Evolutionary conservation across 176 grass and related monocot genomes (phyloP).

Genomic region (Cymbopogon citratus): DNA sequence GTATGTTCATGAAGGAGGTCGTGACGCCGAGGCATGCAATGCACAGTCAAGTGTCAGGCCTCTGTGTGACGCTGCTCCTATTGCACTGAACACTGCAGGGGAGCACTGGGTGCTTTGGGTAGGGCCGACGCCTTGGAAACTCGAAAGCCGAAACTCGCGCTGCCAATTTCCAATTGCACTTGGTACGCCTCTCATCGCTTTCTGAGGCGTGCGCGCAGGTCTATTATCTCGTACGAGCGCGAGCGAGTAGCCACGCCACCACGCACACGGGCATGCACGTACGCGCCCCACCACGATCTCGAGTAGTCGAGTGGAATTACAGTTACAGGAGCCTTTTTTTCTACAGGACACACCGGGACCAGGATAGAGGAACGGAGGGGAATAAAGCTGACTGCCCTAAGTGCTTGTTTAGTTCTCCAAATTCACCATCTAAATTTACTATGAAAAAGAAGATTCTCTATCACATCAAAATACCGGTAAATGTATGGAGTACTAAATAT

Average conservation of each 20-base stretch:
- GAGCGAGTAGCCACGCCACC: slow-evolving; percentile 7
- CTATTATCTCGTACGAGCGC: not conserved
- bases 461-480: no score
- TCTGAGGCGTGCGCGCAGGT: not conserved
- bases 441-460: no score
- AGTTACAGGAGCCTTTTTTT: not conserved
- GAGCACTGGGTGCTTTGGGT: not conserved
- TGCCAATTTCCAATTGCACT: slow-evolving; percentile 1
- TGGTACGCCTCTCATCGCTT: not conserved
- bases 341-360: not conserved
- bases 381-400: slow-evolving; percentile 40
- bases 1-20: not conserved
- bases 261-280: not conserved
- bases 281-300: slow-evolving; percentile 34
- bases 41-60: not conserved
- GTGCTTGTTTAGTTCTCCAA: no score
- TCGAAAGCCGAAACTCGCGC: slow-evolving; percentile 34
- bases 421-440: no score
- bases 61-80: not conserved
- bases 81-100: not conserved
- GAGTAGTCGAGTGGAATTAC: not conserved
- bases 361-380: not conserved
- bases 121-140: not conserved
- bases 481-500: no score
- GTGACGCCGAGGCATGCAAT: slow-evolving; percentile 5